Conservation (phyloP, 2,329 filamentous ascomycete species). For the Claviceps sp. region DNA sequence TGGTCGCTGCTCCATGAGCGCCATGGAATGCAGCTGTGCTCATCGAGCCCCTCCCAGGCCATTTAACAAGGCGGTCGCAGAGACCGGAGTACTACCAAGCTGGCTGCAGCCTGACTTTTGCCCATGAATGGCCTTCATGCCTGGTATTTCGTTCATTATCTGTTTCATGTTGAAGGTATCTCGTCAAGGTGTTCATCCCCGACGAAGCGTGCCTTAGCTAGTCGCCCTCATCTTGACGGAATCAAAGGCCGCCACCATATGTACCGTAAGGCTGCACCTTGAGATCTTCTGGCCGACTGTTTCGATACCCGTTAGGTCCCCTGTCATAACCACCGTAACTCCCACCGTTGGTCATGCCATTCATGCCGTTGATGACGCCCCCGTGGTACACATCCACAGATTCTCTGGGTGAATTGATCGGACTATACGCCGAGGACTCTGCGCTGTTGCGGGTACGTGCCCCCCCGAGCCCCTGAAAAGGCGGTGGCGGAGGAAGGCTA, state of each 20-base stretch:
- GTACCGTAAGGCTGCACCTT: constrained; percentile 22
- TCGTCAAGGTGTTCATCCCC: constrained; percentile 69
- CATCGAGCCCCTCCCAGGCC: constrained; percentile 40
- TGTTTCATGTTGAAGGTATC: constrained; percentile 46
- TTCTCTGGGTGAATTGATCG: constrained; percentile 53
- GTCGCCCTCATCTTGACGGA: constrained; percentile 6
- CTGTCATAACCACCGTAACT: constrained; percentile 23
- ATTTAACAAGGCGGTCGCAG: constrained; percentile 50
- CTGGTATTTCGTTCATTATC: constrained; percentile 55
- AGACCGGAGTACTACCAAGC: constrained; percentile 46
- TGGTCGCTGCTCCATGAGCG: constrained; percentile 53
- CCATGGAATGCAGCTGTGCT: constrained; percentile 41
- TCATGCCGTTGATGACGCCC: constrained; percentile 17
- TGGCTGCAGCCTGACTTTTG: constrained; percentile 41
- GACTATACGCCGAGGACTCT: constrained; percentile 64
- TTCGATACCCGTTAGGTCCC: constrained; percentile 27
- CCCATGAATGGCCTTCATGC: constrained; percentile 53
- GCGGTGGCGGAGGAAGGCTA: constrained; percentile 35
- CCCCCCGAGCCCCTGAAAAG: constrained; percentile 45
- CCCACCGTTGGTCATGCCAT: constrained; percentile 24
- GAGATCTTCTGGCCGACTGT: constrained; percentile 35
- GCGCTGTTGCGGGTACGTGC: constrained; percentile 42
- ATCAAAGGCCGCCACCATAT: constrained; percentile 8
- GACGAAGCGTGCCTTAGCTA: constrained; percentile 58
- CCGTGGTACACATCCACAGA: constrained; percentile 32